Evolutionary conservation across 139 green algal genomes (phyloP).

Genomic region (Closterium sp.): DNA sequence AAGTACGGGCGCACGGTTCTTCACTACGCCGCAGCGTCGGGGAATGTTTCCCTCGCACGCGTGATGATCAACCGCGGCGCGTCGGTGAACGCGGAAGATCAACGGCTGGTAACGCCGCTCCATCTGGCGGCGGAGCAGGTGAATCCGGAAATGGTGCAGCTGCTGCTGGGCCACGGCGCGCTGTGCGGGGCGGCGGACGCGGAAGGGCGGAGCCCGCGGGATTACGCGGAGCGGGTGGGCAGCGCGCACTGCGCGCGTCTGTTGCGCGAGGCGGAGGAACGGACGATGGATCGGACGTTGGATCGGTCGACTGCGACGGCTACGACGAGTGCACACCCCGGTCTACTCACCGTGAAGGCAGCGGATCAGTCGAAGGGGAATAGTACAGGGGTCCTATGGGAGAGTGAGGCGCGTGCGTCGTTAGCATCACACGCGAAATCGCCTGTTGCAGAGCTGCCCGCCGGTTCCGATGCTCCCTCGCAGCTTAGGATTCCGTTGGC

Average conservation of each 20-base stretch:
- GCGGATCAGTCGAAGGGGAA: too few relatives aligned
- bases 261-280: background rate
- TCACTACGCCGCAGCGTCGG: slow-evolving; percentile 18
- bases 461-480: background rate
- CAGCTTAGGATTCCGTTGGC: too few relatives aligned
- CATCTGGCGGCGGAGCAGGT: slow-evolving; percentile 17
- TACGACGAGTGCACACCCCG: too few relatives aligned
- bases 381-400: too few relatives aligned
- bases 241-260: background rate
- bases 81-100: background rate
- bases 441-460: background rate
- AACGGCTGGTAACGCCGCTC: background rate
- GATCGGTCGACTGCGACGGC: background rate
- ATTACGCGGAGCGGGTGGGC: slow-evolving; percentile 4
- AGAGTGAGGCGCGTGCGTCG: background rate
- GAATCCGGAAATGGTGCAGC: background rate
- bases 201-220: background rate
- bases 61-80: slow-evolving; percentile 8
- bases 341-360: too few relatives aligned
- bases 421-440: too few relatives aligned
- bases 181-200: background rate
- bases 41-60: background rate
- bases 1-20: slow-evolving; percentile 16
- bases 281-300: background rate
- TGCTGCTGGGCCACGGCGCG: slow-evolving; percentile 14